Base-by-base conservation (phyloP, 331 rosid genomes). In the Erythrophleum ivorense region DNA sequence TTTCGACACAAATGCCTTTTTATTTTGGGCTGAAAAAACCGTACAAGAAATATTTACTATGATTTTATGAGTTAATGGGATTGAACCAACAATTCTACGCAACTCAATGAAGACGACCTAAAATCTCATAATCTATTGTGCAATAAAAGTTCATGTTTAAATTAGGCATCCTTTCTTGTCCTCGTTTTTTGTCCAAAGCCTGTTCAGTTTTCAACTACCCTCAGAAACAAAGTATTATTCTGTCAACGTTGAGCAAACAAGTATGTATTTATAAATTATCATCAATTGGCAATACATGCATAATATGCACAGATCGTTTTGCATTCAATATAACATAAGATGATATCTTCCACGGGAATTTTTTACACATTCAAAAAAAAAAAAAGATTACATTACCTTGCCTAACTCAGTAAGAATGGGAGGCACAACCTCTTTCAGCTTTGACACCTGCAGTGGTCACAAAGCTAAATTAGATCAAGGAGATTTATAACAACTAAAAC, bases 401-500 rank as follows among this genome's bases (percentile, higher is more conserved):
- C 99, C 99, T 62, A 96, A 84, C 84, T 92, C 90, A 6, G 91
- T 85, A 6, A 95, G 94, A 80, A 95, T 83, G 50, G 99, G 98
- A 57, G 99, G 99, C 84, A 95, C 99, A 60, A 95, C 92, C 70
- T 95, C 94, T 64, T 91, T 89, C 73, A 93, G 93, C 83, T 95
- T 93, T 76, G 99, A 95, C 75, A 95, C 99, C 99, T 95, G 97
- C 83, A 71, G 83, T 70, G 29, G 24, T 57, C 85, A 86, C 82
- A 41, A 70, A 41, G 74, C 33, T 19, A 76, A 77, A 58, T 85
- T 63, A 85, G 86, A 81, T 80, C 67, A 83, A 78, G 55, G 72
- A 71, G 84, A 71, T 81, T 54, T 13, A 34, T 60, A 12, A 31
- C 52, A 49, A 34, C 43, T 16, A 59, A 79, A 59, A 31, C 57